Evolutionary conservation across 371 early-diverging fungal species (phyloP).

Genomic region (Dichotomocladium elegans): DNA sequence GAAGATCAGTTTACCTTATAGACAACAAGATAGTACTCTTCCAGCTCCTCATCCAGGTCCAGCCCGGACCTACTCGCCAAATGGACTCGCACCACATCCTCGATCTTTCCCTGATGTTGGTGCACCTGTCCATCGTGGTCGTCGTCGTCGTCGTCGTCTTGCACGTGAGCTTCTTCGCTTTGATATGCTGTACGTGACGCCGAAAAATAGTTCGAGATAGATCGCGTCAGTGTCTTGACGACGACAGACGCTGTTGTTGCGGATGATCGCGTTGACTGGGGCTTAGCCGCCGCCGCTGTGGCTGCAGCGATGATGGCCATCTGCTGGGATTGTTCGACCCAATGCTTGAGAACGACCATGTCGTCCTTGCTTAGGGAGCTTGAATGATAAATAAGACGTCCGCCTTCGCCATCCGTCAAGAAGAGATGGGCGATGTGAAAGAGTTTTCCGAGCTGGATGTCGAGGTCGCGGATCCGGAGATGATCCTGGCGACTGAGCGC

Average conservation of each 20-base stretch:
- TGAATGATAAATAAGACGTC: slow-evolving; percentile 41
- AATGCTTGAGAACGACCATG: slow-evolving; percentile 30
- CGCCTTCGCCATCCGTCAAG: slow-evolving; percentile 25
- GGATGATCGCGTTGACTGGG: background rate
- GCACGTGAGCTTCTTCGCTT: slow-evolving; percentile 7
- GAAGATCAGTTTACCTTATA: slow-evolving; percentile 44
- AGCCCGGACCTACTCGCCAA: slow-evolving; percentile 19
- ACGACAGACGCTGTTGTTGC: slow-evolving; percentile 10
- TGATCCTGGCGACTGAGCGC: slow-evolving; percentile 30
- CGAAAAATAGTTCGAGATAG: slow-evolving; percentile 51
- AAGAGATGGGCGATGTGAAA: slow-evolving; percentile 39
- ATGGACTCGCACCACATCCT: slow-evolving; percentile 41
- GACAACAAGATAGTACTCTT: slow-evolving; percentile 46
- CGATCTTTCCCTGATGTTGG: background rate
- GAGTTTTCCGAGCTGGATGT: slow-evolving; percentile 15
- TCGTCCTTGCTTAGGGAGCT: slow-evolving; percentile 22
- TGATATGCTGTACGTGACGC: slow-evolving; percentile 33
- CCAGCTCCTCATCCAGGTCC: slow-evolving; percentile 16
- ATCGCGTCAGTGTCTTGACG: slow-evolving; percentile 46
- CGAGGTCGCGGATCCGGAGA: slow-evolving; percentile 23
- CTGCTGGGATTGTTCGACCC: slow-evolving; percentile 16
- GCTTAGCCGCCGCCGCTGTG: slow-evolving; percentile 13
- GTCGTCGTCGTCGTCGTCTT: slow-evolving; percentile 10
- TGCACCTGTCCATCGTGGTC: background rate
- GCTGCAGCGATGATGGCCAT: slow-evolving; percentile 1